Evolutionary conservation across 306 rosid genomes (phyloP).

Genomic region (Vicia faba): DNA sequence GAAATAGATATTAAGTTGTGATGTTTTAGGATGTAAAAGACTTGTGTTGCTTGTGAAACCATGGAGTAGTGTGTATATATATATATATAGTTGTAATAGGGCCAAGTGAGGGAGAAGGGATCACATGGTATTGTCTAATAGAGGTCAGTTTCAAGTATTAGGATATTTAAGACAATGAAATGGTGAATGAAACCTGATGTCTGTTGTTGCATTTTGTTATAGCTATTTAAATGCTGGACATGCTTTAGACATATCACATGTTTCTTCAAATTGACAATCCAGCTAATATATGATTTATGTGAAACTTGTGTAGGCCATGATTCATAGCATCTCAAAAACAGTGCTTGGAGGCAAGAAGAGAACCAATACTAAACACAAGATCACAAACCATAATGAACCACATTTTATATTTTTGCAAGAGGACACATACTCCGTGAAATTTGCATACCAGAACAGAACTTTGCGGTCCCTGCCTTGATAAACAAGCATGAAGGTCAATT

Average conservation of each 20-base stretch:
- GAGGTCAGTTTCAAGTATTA: slow-evolving; percentile 13
- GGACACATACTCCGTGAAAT: not conserved
- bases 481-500: not conserved
- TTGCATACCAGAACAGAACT: not conserved
- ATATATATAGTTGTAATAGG: slow-evolving; percentile 34
- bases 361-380: slow-evolving; percentile 4
- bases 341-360: not conserved
- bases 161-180: not conserved
- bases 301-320: not conserved
- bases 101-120: slow-evolving; percentile 4
- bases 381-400: slow-evolving; percentile 17
- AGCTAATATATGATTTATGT: slow-evolving; percentile 1
- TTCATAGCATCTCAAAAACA: not conserved
- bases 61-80: slow-evolving; percentile 34
- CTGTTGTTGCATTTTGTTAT: slow-evolving; percentile 7
- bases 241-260: slow-evolving; percentile 29
- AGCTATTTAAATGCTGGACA: not conserved
- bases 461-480: not conserved
- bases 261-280: not conserved
- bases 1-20: slow-evolving; percentile 14
- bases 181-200: slow-evolving; percentile 1
- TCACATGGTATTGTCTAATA: slow-evolving; percentile 40
- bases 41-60: slow-evolving; percentile 20
- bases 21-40: not conserved
- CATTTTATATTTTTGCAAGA: slow-evolving; percentile 1